Evolutionary conservation across 2,329 filamentous ascomycete species (phyloP), one percentile per base, ranked within the genome.

Genomic region (Colletotrichum sojae): DNA sequence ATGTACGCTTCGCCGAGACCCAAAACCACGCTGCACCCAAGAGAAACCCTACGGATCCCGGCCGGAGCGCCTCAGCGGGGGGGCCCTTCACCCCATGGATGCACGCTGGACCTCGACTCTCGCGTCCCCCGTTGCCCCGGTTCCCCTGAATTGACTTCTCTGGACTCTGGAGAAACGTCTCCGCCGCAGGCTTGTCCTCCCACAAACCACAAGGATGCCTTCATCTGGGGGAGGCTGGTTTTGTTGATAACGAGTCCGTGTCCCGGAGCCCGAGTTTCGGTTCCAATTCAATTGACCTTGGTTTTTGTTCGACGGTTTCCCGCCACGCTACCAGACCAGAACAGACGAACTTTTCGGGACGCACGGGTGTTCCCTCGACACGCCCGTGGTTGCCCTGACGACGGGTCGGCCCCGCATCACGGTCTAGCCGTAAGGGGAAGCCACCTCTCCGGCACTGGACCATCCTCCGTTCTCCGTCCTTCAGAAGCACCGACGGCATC

Each of bases 321-420:
- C 25, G 48, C 48, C 55, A 61, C 46, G 12, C 6, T 27, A 59
- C 55, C 48, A 61, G 45, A 59, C 55, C 40, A 60, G 45, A 52
- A 62, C 55, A 69, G 62, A 59, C 55, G 55, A 66, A 66, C 66
- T 54, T 54, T 43, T 31, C 66, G 55, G 62, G 49, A 54, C 55
- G 20, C 46, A 68, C 63, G 63, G 67, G 57, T 57, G 57, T 39
- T 63, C 63, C 67, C 63, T 53, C 57, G 45, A 25, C 45, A 43
- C 15, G 43, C 39, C 27, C 52, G 8, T 54, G 4, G 67, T 68
- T 70, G 63, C 52, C 56, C 18, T 36, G 63, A 59, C 63, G 64
- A 70, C 67, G 27, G 22, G 27, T 15, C 20, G 18, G 53, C 39
- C 52, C 48, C 39, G 57, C 45, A 20, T 48, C 40, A 16, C 15